A percentile compares a stretch with the other conserved stretches of the same genome.
Conservation (phyloP, 495 filamentous ascomycete genomes). For the Daldinia loculata region DNA sequence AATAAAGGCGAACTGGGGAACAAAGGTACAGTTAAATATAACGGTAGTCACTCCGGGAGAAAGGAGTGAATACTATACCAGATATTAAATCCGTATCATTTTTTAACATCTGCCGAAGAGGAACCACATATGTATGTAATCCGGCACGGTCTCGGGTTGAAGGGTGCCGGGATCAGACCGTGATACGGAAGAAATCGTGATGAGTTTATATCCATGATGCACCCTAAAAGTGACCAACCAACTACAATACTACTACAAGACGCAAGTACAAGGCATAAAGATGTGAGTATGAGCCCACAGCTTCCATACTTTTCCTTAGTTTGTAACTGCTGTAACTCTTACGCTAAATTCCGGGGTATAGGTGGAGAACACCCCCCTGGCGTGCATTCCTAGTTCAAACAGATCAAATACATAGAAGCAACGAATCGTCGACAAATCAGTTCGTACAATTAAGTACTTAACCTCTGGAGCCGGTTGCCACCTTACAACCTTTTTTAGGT, state of each 20-base stretch:
- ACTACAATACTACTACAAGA: background rate
- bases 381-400: background rate
- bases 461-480: background rate
- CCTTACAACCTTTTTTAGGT: slow-evolving; percentile 12
- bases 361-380: slow-evolving; percentile 6
- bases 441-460: slow-evolving; percentile 14
- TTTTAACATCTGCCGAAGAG: background rate
- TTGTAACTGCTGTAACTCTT: slow-evolving; percentile 2
- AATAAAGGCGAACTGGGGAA: background rate
- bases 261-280: background rate
- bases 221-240: background rate
- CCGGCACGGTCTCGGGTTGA: slow-evolving; percentile 24
- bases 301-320: background rate
- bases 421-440: slow-evolving; percentile 32
- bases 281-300: slow-evolving; percentile 3
- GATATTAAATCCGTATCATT: background rate
- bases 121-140: background rate
- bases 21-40: background rate
- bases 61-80: background rate
- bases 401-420: background rate
- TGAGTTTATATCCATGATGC: slow-evolving; percentile 10
- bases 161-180: slow-evolving; percentile 23
- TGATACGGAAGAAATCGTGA: slow-evolving; percentile 29
- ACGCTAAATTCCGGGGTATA: slow-evolving; percentile 38
- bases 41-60: background rate